phyloP scores from a whole-genome alignment of 1,284 basidiomycete genomes.

The Ustilago loliicola region DNA sequence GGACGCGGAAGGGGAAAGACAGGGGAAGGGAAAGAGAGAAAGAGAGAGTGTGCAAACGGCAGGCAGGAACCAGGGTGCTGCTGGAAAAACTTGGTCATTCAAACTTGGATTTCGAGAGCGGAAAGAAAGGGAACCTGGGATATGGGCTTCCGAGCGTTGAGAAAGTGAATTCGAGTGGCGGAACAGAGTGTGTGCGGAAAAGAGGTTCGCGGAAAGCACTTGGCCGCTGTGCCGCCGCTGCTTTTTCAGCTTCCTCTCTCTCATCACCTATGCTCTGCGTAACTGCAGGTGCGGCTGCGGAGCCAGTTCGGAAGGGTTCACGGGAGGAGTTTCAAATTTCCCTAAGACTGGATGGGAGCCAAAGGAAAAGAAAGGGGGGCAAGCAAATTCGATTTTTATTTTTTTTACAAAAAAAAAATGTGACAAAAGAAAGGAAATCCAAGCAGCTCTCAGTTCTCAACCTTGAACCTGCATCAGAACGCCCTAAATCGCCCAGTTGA shows the following conservation, averaged over 20 bases:
- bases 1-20: not conserved
- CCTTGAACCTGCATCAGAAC: not conserved
- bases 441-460: not conserved
- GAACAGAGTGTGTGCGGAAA: too few species aligned
- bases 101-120: not conserved
- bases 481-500: constrained; percentile 9
- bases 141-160: not conserved
- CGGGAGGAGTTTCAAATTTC: constrained; percentile 12
- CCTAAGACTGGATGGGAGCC: not conserved
- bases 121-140: constrained; percentile 7
- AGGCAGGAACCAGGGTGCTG: constrained; percentile 1
- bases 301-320: constrained; percentile 3
- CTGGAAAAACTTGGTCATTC: not conserved
- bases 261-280: not conserved
- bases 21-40: not conserved
- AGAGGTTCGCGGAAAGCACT: not conserved
- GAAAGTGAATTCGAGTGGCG: too few species aligned
- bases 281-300: not conserved
- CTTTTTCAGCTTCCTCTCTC: too few species aligned
- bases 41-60: not conserved
- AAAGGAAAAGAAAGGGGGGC: not conserved
- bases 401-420: not conserved
- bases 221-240: constrained; percentile 1
- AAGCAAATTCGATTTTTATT: not conserved
- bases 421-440: not conserved